A percentile compares a stretch with the other conserved stretches of the same genome.
These are phyloP conservation scores for Cinnamomum chago DNA, from an alignment of 164 flowering plant species.

Conservation along the genomic window DNA sequence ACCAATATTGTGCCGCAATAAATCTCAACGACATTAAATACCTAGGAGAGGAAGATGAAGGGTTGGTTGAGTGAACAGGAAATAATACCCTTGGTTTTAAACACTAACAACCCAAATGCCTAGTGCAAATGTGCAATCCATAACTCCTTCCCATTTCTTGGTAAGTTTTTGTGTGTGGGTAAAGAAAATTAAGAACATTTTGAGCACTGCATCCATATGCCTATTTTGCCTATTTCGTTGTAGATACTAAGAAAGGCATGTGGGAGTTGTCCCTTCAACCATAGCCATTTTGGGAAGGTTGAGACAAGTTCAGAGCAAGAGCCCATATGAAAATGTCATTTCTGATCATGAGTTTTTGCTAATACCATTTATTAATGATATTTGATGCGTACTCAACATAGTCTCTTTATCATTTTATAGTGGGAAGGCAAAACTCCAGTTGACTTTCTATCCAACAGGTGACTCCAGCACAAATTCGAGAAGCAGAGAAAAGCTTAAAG, in stretches of 20 bases:
- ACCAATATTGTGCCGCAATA: neutral
- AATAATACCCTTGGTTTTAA: neutral
- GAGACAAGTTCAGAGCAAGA: neutral
- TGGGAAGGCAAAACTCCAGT: neutral
- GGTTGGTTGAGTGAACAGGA: neutral
- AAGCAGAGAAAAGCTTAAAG: slow-evolving; percentile 88
- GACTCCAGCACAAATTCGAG: slow-evolving; percentile 93
- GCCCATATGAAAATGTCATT: neutral
- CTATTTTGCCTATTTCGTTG: too few species aligned
- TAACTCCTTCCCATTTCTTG: neutral
- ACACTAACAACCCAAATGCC: neutral
- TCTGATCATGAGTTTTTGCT: neutral
- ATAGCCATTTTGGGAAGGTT: neutral
- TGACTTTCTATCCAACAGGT: slow-evolving; percentile 41
- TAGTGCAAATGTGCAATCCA: neutral
- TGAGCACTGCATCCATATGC: too few species aligned
- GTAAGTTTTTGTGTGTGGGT: too few species aligned
- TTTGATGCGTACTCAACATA: too few species aligned
- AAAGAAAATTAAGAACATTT: too few species aligned
- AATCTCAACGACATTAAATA: too few species aligned
- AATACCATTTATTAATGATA: too few species aligned
- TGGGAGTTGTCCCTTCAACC: neutral
- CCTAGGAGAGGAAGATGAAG: neutral
- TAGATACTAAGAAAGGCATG: neutral
- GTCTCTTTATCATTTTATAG: neutral